phyloP scores from a whole-genome alignment of 1,284 basidiomycete genomes.

The Marasmius fiardii region DNA sequence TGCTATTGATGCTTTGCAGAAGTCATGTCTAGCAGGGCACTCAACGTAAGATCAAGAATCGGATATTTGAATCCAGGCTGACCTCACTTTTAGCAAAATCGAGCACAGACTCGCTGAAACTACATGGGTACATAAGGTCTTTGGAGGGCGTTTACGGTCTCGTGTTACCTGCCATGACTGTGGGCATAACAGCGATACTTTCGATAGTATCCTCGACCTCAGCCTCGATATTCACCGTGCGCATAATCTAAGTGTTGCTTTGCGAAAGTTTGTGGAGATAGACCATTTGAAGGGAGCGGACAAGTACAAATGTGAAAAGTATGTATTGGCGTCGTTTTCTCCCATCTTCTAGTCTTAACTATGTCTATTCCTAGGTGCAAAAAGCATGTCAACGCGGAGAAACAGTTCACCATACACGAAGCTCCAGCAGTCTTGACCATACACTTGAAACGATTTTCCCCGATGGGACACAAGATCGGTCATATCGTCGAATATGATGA shows the following conservation, averaged over 20 bases:
- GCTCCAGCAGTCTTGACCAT: constrained; percentile 91
- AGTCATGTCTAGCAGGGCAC: constrained; percentile 72
- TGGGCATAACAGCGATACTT: constrained; percentile 90
- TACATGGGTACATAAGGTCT: constrained; percentile 93
- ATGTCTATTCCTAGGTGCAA: constrained; percentile 65
- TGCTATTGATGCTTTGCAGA: constrained; percentile 89
- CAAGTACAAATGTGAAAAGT: constrained; percentile 99
- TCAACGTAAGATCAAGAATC: constrained; percentile 53
- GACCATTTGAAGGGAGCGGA: constrained; percentile 88
- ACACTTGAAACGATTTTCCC: constrained; percentile 96
- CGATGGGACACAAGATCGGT: constrained; percentile 84
- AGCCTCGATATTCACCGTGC: constrained; percentile 82
- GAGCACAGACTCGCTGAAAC: constrained; percentile 82
- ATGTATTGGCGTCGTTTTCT: constrained; percentile 27
- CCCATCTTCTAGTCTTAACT: constrained; percentile 4
- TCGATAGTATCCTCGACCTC: constrained; percentile 92
- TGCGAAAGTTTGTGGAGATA: constrained; percentile 80
- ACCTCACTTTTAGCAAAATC: constrained; percentile 56
- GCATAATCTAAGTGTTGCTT: constrained; percentile 67
- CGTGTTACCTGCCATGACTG: constrained; percentile 90
- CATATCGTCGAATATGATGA: constrained; percentile 81
- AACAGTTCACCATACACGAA: constrained; percentile 84
- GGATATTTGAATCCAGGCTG: constrained; percentile 5
- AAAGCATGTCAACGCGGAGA: constrained; percentile 82
- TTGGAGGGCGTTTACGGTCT: constrained; percentile 90